Percentiles rank a stretch among this genome's conserved stretches.
Evolutionary conservation across 352 stramenopile species (phyloP).

Genomic region (Phytophthora pinifolia): DNA sequence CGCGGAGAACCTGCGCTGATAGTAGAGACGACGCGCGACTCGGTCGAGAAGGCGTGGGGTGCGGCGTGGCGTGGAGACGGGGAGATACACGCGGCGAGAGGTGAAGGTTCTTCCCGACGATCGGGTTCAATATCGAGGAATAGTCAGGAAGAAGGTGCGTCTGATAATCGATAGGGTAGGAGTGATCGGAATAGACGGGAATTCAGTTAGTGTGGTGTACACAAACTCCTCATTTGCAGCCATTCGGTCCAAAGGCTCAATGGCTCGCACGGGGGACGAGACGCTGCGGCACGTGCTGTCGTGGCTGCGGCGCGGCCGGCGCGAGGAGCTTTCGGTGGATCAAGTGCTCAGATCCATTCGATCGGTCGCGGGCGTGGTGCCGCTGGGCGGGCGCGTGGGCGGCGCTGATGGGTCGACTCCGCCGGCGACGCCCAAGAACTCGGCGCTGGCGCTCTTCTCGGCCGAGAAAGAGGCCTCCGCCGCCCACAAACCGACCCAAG

Average conservation of each 20-base stretch:
- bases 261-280: constrained; percentile 16
- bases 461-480: neutral
- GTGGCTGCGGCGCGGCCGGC: constrained; percentile 41
- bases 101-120: neutral
- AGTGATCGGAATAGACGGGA: constrained; percentile 4
- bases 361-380: constrained; percentile 49
- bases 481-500: neutral
- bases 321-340: constrained; percentile 33
- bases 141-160: constrained; percentile 1
- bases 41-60: constrained; percentile 2
- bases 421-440: constrained; percentile 18
- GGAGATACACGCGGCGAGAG: constrained; percentile 4
- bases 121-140: constrained; percentile 16
- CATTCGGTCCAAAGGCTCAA: neutral
- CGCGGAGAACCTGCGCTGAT: neutral
- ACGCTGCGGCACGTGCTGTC: constrained; percentile 20
- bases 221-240: constrained; percentile 10
- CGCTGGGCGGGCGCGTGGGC: constrained; percentile 40
- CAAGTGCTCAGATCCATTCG: constrained; percentile 41
- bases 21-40: constrained; percentile 14
- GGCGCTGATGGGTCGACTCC: constrained; percentile 22
- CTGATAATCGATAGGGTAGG: constrained; percentile 6
- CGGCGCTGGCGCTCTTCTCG: constrained; percentile 12
- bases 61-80: neutral
- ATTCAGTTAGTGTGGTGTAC: constrained; percentile 1